Evolutionary conservation across 768 basidiomycete genomes (phyloP).

Genomic region (Galerina sulciceps): DNA sequence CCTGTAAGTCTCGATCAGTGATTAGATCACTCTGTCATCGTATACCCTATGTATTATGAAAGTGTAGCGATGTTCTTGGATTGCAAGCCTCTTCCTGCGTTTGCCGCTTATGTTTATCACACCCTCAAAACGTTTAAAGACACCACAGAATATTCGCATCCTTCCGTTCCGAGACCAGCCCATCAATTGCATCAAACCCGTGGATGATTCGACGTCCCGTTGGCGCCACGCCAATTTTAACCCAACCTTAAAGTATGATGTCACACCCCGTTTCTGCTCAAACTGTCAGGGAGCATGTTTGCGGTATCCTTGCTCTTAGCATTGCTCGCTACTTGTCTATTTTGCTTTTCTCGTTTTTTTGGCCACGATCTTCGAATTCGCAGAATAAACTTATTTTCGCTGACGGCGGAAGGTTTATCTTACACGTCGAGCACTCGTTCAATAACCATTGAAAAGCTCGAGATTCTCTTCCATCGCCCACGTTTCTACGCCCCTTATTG

Average conservation of each 20-base stretch:
- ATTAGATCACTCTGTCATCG: background rate
- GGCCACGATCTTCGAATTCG: slow-evolving; percentile 1
- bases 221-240: no score
- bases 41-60: background rate
- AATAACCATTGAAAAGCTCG: slow-evolving; percentile 21
- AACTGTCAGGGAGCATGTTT: background rate
- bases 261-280: background rate
- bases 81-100: no score
- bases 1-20: background rate
- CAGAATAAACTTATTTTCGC: background rate
- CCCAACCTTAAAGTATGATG: no score
- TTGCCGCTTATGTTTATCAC: no score
- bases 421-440: slow-evolving; percentile 11
- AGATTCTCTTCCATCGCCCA: slow-evolving; percentile 32
- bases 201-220: no score
- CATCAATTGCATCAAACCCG: no score
- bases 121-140: no score
- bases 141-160: no score
- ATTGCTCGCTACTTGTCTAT: background rate
- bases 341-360: slow-evolving; percentile 5
- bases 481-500: slow-evolving; percentile 31
- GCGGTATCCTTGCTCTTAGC: slow-evolving; percentile 5
- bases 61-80: no score
- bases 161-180: no score
- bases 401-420: slow-evolving; percentile 3